Conservation (phyloP, 768 basidiomycete species). For the Dioszegia crocea region DNA sequence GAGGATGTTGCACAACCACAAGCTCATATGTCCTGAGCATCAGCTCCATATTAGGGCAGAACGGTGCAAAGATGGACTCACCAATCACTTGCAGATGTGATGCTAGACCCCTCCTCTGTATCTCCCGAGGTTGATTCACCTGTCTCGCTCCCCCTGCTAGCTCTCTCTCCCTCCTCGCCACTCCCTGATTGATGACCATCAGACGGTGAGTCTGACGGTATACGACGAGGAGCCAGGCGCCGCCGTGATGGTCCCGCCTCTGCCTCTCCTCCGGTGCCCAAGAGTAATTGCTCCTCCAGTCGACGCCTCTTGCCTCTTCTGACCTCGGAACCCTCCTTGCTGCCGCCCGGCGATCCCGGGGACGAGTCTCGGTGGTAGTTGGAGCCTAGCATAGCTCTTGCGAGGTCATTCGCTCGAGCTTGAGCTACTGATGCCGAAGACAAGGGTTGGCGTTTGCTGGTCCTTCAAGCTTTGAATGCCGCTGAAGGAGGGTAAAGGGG, state of each 20-base stretch:
- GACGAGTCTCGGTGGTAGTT: too few relatives aligned
- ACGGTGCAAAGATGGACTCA: not conserved
- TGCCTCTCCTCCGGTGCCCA: not conserved
- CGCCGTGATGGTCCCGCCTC: not conserved
- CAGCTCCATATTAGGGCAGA: not conserved
- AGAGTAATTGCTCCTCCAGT: not conserved
- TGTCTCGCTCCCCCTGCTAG: not conserved
- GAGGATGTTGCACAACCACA: conserved; percentile 79
- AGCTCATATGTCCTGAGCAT: conserved; percentile 68
- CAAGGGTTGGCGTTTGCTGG: too few relatives aligned
- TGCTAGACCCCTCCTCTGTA: not conserved
- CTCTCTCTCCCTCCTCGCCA: not conserved
- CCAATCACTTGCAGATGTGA: not conserved
- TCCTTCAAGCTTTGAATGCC: too few relatives aligned
- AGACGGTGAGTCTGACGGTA: not conserved
- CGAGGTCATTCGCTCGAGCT: too few relatives aligned
- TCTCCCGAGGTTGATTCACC: not conserved
- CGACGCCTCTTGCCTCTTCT: too few relatives aligned
- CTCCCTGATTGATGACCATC: not conserved
- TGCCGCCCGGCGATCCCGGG: too few relatives aligned
- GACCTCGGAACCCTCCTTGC: too few relatives aligned
- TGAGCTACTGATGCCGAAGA: too few relatives aligned
- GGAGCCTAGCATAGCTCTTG: too few relatives aligned
- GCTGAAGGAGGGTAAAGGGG: too few relatives aligned
- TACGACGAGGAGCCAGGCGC: not conserved